Evolutionary conservation across 441 rosid species (phyloP).

Genomic region (Aquilaria agallochum): DNA sequence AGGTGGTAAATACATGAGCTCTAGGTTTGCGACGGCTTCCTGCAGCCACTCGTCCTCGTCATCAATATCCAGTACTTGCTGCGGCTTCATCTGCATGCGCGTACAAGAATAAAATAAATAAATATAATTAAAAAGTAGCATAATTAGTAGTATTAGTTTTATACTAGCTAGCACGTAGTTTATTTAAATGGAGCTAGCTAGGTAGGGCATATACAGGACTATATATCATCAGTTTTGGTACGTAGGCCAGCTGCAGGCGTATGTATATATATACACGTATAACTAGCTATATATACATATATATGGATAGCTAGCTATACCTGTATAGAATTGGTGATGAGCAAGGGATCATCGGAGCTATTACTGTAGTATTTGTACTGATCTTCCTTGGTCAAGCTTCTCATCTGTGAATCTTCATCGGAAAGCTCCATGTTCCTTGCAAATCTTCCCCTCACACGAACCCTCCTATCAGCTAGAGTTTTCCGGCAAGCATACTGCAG

Average conservation of each 20-base stretch:
- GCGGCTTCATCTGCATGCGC: conserved; percentile 44
- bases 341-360: conserved; percentile 36
- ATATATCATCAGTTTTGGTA: not conserved
- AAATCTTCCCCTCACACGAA: conserved; percentile 87
- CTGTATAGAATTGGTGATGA: conserved; percentile 30
- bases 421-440: conserved; percentile 67
- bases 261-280: not conserved
- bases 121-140: not conserved
- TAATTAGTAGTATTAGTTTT: too few species aligned
- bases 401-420: conserved; percentile 37
- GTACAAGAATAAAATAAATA: not conserved
- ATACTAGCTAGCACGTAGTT: too few species aligned
- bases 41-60: conserved; percentile 73
- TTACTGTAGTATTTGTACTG: conserved; percentile 24
- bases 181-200: too few species aligned
- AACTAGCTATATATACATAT: not conserved
- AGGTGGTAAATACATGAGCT: conserved; percentile 50
- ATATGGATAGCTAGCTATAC: conserved; percentile 20
- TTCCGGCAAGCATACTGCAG: conserved; percentile 89
- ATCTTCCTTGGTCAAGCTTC: conserved; percentile 29
- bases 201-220: too few species aligned
- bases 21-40: conserved; percentile 60
- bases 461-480: conserved; percentile 92
- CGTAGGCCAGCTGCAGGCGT: not conserved
- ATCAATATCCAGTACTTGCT: conserved; percentile 9